A percentile compares a stretch with the other conserved stretches of the same genome.
Evolutionary conservation across 192 early-diverging fungal genomes (phyloP).

Genomic region (Coemansia sp.): DNA sequence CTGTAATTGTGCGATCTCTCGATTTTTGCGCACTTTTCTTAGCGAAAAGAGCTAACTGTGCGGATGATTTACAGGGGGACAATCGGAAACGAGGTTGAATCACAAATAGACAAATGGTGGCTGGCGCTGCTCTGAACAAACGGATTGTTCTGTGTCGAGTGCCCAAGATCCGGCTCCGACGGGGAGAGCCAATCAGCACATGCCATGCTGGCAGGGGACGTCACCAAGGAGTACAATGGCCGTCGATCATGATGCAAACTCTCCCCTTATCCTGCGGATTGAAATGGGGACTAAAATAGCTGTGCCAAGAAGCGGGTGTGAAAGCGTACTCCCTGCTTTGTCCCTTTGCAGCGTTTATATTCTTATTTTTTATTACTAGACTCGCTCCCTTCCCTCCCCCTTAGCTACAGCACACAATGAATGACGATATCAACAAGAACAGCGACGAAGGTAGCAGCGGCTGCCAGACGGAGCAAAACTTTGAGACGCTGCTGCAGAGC

Average conservation of each 20-base stretch:
- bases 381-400: no score
- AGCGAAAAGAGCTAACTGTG: neutral
- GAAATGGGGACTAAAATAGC: neutral
- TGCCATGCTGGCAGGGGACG: neutral
- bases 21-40: neutral
- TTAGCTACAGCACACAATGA: neutral
- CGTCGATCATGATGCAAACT: no score
- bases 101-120: neutral
- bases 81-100: neutral
- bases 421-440: conserved; percentile 3
- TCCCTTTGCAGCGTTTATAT: neutral
- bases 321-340: no score
- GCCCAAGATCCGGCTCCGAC: neutral
- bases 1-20: neutral
- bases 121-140: neutral
- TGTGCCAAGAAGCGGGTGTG: no score
- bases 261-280: neutral
- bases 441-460: neutral
- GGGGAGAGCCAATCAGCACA: neutral
- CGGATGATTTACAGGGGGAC: neutral
- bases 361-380: neutral
- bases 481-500: neutral
- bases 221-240: neutral
- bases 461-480: conserved; percentile 5
- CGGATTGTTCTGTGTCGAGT: neutral